Conservation (phyloP, 2,329 filamentous ascomycete genomes). For the Ophiostoma tasmaniense region DNA sequence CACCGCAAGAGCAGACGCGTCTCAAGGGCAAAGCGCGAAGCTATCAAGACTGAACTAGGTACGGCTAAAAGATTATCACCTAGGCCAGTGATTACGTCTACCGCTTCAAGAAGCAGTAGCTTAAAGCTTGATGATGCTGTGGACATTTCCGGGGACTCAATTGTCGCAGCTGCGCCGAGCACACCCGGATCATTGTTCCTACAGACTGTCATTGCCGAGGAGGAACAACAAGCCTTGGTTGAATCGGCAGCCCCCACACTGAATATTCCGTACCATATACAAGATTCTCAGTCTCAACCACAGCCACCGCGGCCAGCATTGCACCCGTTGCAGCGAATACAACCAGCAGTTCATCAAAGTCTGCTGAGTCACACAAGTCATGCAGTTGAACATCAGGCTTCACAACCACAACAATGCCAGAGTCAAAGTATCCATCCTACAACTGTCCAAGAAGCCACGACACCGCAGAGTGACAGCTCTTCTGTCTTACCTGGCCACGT, state of each 20-base stretch:
- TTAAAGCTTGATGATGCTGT: background rate
- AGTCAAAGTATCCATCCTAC: background rate
- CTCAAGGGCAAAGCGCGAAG: background rate
- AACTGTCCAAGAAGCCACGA: background rate
- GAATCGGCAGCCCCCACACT: background rate
- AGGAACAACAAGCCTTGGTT: background rate
- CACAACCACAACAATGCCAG: background rate
- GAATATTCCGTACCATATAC: background rate
- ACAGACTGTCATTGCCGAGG: background rate
- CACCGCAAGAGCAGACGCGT: background rate
- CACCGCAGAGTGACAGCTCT: background rate
- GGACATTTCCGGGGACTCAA: background rate
- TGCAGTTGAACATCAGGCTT: background rate
- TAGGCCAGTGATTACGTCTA: background rate
- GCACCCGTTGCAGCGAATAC: background rate
- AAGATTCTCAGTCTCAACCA: background rate
- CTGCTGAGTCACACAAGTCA: background rate
- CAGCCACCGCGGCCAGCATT: background rate
- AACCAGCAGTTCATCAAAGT: background rate
- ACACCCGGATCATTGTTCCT: background rate
- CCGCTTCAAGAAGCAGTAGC: background rate
- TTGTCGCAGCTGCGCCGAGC: background rate
- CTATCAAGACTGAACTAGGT: background rate
- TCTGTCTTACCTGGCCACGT: background rate
- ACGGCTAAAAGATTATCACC: background rate